Percentiles rank a stretch among this genome's conserved stretches.
Evolutionary conservation across 805 yeast genomes (phyloP).

Genomic region (Danielia reshetovae): DNA sequence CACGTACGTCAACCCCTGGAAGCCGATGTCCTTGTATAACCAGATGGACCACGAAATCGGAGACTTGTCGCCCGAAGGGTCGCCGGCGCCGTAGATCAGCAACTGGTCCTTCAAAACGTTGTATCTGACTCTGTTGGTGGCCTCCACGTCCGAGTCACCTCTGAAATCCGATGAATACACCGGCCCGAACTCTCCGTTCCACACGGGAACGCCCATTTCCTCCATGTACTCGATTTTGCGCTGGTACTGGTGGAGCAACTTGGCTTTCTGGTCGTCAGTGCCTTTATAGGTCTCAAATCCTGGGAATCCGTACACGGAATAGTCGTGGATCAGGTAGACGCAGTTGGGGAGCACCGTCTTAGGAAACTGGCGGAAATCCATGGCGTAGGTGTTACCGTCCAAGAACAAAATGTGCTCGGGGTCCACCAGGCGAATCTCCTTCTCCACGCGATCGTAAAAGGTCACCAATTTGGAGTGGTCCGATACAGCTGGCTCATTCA

Average conservation of each 20-base stretch:
- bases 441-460: slow-evolving; percentile 37
- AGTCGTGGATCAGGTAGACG: slow-evolving; percentile 51
- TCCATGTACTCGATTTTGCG: slow-evolving; percentile 43
- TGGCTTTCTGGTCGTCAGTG: slow-evolving; percentile 29
- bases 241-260: slow-evolving; percentile 35
- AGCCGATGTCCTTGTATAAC: slow-evolving; percentile 52
- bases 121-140: slow-evolving; percentile 38
- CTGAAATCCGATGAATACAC: slow-evolving; percentile 42
- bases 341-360: slow-evolving; percentile 35
- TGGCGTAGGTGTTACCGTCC: slow-evolving; percentile 50
- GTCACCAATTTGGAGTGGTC: slow-evolving; percentile 38
- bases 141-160: slow-evolving; percentile 37
- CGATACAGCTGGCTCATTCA: slow-evolving; percentile 49
- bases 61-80: slow-evolving; percentile 44
- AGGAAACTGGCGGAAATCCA: slow-evolving; percentile 48
- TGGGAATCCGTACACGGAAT: slow-evolving; percentile 45
- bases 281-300: slow-evolving; percentile 33
- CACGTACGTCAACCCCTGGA: slow-evolving; percentile 47
- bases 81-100: slow-evolving; percentile 40
- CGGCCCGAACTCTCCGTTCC: slow-evolving; percentile 55
- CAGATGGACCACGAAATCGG: slow-evolving; percentile 51
- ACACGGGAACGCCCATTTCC: slow-evolving; percentile 41
- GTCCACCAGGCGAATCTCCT: slow-evolving; percentile 41
- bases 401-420: slow-evolving; percentile 46
- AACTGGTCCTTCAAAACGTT: slow-evolving; percentile 44